Evolutionary conservation across 2,329 filamentous ascomycete species (phyloP), one percentile per base, ranked within the genome.

Genomic region (Colletotrichum sp.): DNA sequence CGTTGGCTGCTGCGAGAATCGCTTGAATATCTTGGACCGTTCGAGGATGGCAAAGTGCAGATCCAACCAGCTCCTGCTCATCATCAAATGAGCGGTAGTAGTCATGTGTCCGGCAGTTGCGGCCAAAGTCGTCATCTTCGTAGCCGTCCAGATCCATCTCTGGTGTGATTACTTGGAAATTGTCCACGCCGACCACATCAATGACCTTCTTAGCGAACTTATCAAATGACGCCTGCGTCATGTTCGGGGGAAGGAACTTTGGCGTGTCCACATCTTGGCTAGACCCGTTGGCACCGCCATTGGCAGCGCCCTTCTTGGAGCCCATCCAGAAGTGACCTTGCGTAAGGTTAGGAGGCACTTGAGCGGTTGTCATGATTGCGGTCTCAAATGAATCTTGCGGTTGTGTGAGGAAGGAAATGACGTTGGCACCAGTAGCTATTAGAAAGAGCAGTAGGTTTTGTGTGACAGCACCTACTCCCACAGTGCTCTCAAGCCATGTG

Each of bases 1-100:
- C 82, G 72, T 89, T 89, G 34, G 85, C 85, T 75, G 83, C 82
- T 55, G 79, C 80, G 57, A 87, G 81, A 39, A 87, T 79, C 1
- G 77, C 80, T 78, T 87, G 86, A 5, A 87, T 84, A 66, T 87
- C 85, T 63, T 79, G 5, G 2, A 84, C 83, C 15, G 79, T 78
- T 10, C 78, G 44, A 8, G 75, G 64, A 16, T 75, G 72, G 13
- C 72, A 75, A 13, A 75, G 13, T 1, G 72, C 30, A 15, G 72
- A 75, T 6, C 72, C 72, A 12, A 75, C 36, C 6, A 75, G 60
- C 60, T 71, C 72, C 5, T 16, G n/a, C 60, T 75, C 72, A 10
- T 75, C 72, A 3, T 75, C 72, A 15, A 75, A 75, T 2, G 68
- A 75, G n/a, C 60, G 72, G 60, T 75, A 75, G 28, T 75, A 75